Base-by-base conservation (phyloP, 768 basidiomycete species). In the Pulveroboletus frians region DNA sequence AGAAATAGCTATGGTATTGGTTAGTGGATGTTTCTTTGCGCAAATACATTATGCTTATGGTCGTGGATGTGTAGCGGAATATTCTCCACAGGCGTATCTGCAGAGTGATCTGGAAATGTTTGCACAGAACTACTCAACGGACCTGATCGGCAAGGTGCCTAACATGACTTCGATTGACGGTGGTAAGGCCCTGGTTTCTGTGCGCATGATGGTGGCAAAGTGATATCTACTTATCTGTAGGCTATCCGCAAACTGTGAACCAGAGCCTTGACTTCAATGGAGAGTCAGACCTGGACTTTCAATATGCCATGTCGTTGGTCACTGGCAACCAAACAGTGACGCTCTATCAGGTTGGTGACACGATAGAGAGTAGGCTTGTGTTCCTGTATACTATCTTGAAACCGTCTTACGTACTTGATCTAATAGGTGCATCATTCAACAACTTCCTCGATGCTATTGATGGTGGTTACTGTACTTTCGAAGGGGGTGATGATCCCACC, bases 401-500 rank as follows among this genome's bases (percentile, higher is more conserved):
- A 18, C 11, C 5, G 14, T 21, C 27, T 54, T 14, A 54, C 34
- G 13, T 17, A 35, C 29, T 18, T 37, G 18, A 18, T 26, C 17
- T n/a, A 26, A 6, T 23, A 68, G 63, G 59, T 43, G 65, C 60
- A 39, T 71, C 68, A 5, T 69, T 70, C 53, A 69, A 69, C 46
- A 69, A 71, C 44, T 64, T 67, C 55, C 66, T 72, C n/a, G 71
- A 72, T 7, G 71, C 69, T 14, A 46, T 72, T 30, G 72, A 73
- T 39, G 72, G 54, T 14, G 57, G 56, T 1, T 72, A 65, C 50
- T 73, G 72, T 49, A 65, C 65, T 8, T 72, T 66, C 32, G 64
- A 69, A 26, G 71, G 72, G 1, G 62, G 69, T 18, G 67, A 70
- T 27, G 69, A 72, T 40, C 57, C 55, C 3, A 58, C 38, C 2